Evolutionary conservation across 768 basidiomycete species (phyloP), one percentile per base, ranked within the genome.

Genomic region (Chalciporus sphaerocephalus): DNA sequence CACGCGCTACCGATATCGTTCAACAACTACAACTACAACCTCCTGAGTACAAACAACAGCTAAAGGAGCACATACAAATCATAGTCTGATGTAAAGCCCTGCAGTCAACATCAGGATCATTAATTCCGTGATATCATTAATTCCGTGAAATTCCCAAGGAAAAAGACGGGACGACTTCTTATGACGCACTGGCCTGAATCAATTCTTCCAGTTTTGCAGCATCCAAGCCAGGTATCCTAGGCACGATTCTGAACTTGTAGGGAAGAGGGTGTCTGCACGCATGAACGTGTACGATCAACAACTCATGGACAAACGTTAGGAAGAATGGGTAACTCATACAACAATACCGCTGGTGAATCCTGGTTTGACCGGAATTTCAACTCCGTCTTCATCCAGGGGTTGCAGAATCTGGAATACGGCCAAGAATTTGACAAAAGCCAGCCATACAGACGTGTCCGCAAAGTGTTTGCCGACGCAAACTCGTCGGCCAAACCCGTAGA

Each of bases 401-500:
- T 30, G 32, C 17, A 43, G 28, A 30, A 48, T n/a, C 12, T 37
- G 28, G 36, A 20, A 48, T 6, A 38, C 21, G 5, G 47, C 44
- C 16, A 48, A 35, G 33, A 48, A 13, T 5, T 24, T 24, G 8
- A 35, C 32, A 20, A 48, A 37, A 6, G 24, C 42, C 15, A 43
- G 45, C 47, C 47, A 48, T 12, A 48, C 4, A 3, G 42, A 48
- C n/a, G 24, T 12, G 23, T 45, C 43, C 10, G 47, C 47, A 16
- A 48, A 32, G 35, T 48, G 38, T 16, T 52, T 36, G n/a, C 54
- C 54, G n/a, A 48, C 42, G 33, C 54, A 55, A 24, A 52, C 37
- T 22, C 54, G 44, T 18, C 54, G 43, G 21, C 54, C 54, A 24
- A 55, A 55, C 6, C 53, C 53, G 22, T 47, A 54, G 4, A 25